These are phyloP conservation scores for Hansenula sp. DNA, from an alignment of 1,139 yeast genomes.

Conservation along the genomic window DNA sequence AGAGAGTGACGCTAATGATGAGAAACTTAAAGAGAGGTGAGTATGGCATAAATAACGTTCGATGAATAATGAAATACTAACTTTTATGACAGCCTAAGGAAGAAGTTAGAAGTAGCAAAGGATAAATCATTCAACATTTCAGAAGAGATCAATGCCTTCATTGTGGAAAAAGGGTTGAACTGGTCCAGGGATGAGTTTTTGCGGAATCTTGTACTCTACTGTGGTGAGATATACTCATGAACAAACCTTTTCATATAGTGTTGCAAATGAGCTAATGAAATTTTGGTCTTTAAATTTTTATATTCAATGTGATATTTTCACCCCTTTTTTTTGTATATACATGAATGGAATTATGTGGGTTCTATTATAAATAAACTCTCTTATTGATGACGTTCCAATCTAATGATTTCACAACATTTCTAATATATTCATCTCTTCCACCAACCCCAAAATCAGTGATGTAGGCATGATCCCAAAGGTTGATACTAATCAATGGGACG, in stretches of 20 bases:
- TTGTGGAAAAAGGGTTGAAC: slow-evolving; percentile 21
- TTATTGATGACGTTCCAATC: slow-evolving; percentile 84
- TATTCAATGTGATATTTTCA: too few relatives aligned
- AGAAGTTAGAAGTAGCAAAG: slow-evolving; percentile 4
- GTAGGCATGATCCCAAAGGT: slow-evolving; percentile 88
- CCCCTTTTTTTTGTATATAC: slow-evolving; percentile 8
- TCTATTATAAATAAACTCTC: slow-evolving; percentile 36
- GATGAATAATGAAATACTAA: not conserved
- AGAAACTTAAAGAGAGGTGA: not conserved
- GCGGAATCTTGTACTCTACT: slow-evolving; percentile 26
- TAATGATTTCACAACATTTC: slow-evolving; percentile 72
- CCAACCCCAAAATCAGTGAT: slow-evolving; percentile 76
- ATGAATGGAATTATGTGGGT: not conserved
- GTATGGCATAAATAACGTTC: not conserved
- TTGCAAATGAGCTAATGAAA: too few relatives aligned
- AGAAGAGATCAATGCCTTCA: slow-evolving; percentile 28
- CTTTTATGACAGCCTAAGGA: not conserved
- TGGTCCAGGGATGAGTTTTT: slow-evolving; percentile 26
- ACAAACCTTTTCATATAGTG: too few relatives aligned
- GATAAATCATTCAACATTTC: slow-evolving; percentile 19
- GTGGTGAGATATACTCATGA: slow-evolving; percentile 15
- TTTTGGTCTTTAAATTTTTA: too few relatives aligned
- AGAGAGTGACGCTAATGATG: not conserved
- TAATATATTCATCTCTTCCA: slow-evolving; percentile 72
- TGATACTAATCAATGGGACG: slow-evolving; percentile 75